phyloP scores from a whole-genome alignment of 2,329 filamentous ascomycete genomes.

The Penicillium hesseltinei region DNA sequence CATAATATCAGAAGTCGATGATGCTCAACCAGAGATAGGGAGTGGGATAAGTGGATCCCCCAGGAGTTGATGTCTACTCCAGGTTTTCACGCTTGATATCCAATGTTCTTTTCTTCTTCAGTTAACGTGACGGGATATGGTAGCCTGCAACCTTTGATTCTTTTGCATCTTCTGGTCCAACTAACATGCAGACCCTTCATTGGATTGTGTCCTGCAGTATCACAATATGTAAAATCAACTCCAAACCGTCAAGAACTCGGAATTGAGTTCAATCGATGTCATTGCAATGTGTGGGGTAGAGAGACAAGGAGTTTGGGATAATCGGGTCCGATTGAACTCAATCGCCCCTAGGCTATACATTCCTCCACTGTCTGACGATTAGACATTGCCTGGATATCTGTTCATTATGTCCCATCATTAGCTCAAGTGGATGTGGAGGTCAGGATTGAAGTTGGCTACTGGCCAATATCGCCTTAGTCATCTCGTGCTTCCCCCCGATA shows the following conservation, averaged over 20 bases:
- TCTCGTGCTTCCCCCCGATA: not conserved
- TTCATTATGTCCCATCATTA: not conserved
- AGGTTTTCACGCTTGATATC: not conserved
- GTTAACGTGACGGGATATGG: not conserved
- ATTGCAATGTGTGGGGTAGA: constrained; percentile 3
- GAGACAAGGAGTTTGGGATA: not conserved
- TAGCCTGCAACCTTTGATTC: not conserved
- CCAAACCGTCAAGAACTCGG: not conserved
- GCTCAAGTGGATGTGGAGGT: not conserved
- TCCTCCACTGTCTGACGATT: constrained; percentile 1
- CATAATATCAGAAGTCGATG: constrained; percentile 5
- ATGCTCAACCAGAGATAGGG: not conserved
- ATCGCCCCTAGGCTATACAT: not conserved
- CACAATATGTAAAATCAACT: not conserved
- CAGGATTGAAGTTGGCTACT: not conserved
- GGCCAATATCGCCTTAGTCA: constrained; percentile 2
- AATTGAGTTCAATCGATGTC: constrained; percentile 6
- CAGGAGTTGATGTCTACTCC: not conserved
- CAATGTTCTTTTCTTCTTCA: not conserved
- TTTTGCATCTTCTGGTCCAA: not conserved
- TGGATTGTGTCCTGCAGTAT: not conserved
- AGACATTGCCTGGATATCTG: not conserved
- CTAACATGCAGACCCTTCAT: not conserved
- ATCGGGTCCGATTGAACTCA: not conserved
- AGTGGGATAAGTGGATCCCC: not conserved